Conservation (phyloP, 179 eudicot species). For the Corrigiola litoralis region DNA sequence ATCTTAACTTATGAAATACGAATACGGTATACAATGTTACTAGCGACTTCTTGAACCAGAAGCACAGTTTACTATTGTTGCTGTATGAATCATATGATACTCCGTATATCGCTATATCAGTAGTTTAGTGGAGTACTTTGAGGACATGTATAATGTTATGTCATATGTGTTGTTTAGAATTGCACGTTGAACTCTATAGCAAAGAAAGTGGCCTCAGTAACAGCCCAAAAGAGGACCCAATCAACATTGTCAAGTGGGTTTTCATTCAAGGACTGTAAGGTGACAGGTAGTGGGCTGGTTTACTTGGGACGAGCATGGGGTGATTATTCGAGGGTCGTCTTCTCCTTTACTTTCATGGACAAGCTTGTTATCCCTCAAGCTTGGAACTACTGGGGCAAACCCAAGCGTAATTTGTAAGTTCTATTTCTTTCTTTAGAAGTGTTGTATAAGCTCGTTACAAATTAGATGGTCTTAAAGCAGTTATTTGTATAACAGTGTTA, state of each 20-base stretch:
- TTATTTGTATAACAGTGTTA: too few species aligned
- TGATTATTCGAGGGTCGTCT: conserved; percentile 57
- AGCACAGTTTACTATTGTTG: too few species aligned
- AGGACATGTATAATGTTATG: too few species aligned
- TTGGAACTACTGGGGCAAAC: conserved; percentile 63
- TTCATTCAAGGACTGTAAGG: conserved; percentile 54
- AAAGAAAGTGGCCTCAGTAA: conserved; percentile 52
- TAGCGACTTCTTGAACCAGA: too few species aligned
- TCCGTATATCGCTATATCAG: too few species aligned
- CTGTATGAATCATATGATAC: too few species aligned
- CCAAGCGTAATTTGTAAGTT: conserved; percentile 36
- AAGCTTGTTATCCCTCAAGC: conserved; percentile 53
- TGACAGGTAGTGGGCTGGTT: conserved; percentile 51
- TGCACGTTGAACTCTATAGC: conserved; percentile 56
- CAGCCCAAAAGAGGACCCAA: conserved; percentile 54
- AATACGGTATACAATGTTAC: too few species aligned
- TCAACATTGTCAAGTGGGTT: conserved; percentile 53
- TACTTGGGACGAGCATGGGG: conserved; percentile 82
- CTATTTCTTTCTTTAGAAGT: neutral
- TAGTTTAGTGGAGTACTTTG: too few species aligned
- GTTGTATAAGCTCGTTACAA: too few species aligned
- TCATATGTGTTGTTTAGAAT: conserved; percentile 30
- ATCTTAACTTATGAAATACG: too few species aligned
- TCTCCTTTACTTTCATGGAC: conserved; percentile 64
- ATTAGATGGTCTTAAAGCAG: too few species aligned